Conservation (phyloP, 2,329 filamentous ascomycete species). For the Endothia cerciana region DNA sequence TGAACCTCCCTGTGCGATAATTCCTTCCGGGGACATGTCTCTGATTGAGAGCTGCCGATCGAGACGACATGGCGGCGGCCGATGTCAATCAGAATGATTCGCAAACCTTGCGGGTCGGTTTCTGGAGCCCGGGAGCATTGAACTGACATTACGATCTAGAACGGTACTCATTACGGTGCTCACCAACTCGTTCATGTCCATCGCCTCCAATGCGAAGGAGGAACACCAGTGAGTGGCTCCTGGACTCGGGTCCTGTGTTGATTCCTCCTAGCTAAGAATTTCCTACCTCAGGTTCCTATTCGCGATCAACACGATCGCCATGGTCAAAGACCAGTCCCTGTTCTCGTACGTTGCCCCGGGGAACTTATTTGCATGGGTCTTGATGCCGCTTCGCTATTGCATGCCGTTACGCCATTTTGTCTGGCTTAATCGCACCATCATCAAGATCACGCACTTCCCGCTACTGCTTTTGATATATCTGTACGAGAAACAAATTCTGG, state of each 20-base stretch:
- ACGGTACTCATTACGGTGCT: constrained; percentile 95
- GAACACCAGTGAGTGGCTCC: constrained; percentile 70
- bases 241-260: neutral
- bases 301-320: constrained; percentile 94
- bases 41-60: neutral
- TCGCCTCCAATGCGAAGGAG: constrained; percentile 90
- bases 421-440: constrained; percentile 83
- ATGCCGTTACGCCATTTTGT: constrained; percentile 84
- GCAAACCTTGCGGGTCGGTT: neutral
- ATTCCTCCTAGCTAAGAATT: neutral
- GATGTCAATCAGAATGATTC: neutral
- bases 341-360: constrained; percentile 93
- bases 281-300: constrained; percentile 69
- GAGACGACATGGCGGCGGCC: neutral
- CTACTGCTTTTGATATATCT: constrained; percentile 83
- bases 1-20: constrained; percentile 2
- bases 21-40: neutral
- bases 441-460: constrained; percentile 89
- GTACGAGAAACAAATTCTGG: constrained; percentile 82
- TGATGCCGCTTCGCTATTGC: constrained; percentile 80
- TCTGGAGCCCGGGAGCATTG: neutral
- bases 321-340: constrained; percentile 96
- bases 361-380: constrained; percentile 88
- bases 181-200: constrained; percentile 94
- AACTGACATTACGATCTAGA: constrained; percentile 38